These are phyloP conservation scores for Jatropha curcas DNA, from an alignment of 345 rosid genomes.

Conservation along the genomic window DNA sequence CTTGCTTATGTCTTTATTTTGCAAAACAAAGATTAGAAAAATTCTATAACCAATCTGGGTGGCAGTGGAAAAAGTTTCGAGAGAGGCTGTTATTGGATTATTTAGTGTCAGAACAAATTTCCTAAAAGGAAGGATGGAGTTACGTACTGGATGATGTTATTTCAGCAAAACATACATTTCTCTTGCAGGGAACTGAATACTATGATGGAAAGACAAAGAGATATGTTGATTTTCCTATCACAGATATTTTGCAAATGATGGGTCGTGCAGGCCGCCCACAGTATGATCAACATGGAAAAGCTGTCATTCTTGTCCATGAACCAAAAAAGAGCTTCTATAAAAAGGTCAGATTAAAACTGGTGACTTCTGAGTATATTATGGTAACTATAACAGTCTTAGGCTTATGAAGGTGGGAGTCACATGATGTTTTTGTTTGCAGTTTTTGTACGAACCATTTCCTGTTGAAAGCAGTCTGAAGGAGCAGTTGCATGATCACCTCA, in stretches of 20 bases:
- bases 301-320: conserved; percentile 97
- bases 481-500: conserved; percentile 79
- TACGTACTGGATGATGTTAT: background rate
- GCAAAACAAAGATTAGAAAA: background rate
- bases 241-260: conserved; percentile 99
- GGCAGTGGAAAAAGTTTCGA: background rate
- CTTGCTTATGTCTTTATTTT: background rate
- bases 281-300: conserved; percentile 97
- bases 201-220: conserved; percentile 95
- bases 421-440: conserved; percentile 50
- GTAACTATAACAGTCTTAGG: conserved; percentile 15
- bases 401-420: conserved; percentile 11
- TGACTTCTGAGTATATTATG: background rate
- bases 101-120: background rate
- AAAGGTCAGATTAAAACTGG: conserved; percentile 49
- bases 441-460: conserved; percentile 97
- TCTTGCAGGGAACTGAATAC: conserved; percentile 87
- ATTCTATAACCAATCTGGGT: background rate
- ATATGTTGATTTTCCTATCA: conserved; percentile 93
- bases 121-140: no score
- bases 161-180: background rate
- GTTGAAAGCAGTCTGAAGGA: conserved; percentile 98
- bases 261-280: conserved; percentile 99
- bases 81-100: background rate
- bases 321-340: conserved; percentile 98